These are phyloP conservation scores for Penicillium taxi DNA, from an alignment of 495 filamentous ascomycete species.

Conservation along the genomic window DNA sequence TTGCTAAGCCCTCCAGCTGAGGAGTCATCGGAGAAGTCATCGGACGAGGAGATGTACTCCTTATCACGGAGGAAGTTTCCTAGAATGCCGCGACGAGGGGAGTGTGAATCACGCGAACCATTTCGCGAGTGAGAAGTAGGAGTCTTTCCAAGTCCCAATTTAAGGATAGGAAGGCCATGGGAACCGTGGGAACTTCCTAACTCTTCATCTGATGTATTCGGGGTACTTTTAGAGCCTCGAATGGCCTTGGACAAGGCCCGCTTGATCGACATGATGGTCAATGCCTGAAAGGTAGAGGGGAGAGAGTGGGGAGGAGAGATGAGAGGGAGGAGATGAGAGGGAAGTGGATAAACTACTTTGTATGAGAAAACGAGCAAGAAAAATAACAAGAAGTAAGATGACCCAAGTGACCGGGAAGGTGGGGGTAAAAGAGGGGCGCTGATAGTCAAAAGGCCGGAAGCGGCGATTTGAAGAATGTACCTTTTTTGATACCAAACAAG, in stretches of 20 bases:
- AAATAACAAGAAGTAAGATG: too few species aligned
- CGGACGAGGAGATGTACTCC: constrained; percentile 36
- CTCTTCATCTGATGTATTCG: too few species aligned
- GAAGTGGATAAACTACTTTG: not conserved
- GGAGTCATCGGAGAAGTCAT: constrained; percentile 43
- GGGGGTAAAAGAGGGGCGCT: too few species aligned
- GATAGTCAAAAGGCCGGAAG: too few species aligned
- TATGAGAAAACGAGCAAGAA: too few species aligned
- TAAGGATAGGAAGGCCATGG: constrained; percentile 9
- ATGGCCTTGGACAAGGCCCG: constrained; percentile 40
- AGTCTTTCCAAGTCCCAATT: constrained; percentile 8
- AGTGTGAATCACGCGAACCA: constrained; percentile 11
- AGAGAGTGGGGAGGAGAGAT: constrained; percentile 1
- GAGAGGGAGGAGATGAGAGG: not conserved
- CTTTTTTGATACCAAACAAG: too few species aligned
- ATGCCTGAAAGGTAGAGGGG: constrained; percentile 1
- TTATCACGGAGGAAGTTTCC: constrained; percentile 34
- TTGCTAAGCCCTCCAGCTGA: constrained; percentile 36
- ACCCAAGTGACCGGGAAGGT: too few species aligned
- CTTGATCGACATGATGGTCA: constrained; percentile 37
- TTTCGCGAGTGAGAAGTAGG: constrained; percentile 15
- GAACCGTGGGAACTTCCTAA: constrained; percentile 22
- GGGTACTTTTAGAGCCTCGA: constrained; percentile 12
- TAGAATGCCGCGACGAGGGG: constrained; percentile 37
- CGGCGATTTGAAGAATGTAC: too few species aligned